Conservation (phyloP, 2,329 filamentous ascomycete species). For the Rhynchosporium agropyri region DNA sequence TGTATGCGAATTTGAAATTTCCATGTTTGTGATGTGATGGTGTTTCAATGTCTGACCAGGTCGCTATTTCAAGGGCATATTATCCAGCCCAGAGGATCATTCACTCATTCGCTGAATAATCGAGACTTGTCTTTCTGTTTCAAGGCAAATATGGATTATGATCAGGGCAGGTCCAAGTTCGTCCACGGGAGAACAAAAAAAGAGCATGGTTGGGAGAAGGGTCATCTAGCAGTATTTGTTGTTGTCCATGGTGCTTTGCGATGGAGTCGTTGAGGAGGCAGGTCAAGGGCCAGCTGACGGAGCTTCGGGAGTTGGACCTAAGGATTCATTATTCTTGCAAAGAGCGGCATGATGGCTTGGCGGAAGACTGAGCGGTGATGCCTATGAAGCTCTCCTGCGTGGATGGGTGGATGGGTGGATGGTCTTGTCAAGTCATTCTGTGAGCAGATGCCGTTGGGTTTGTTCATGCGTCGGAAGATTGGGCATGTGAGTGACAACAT, state of each 20-base stretch:
- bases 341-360: neutral
- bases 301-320: neutral
- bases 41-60: neutral
- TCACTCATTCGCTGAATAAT: neutral
- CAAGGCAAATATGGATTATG: conserved; percentile 2
- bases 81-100: neutral
- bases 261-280: neutral
- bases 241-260: conserved; percentile 3
- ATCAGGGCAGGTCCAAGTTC: neutral
- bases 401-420: neutral
- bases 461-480: conserved; percentile 3
- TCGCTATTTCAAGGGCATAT: neutral
- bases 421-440: neutral
- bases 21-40: neutral
- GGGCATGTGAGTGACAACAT: neutral
- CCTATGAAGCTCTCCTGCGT: neutral
- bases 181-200: neutral
- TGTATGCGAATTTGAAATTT: conserved; percentile 3
- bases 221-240: neutral
- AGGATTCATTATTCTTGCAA: conserved; percentile 4
- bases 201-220: neutral
- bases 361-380: conserved; percentile 5
- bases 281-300: neutral
- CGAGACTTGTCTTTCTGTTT: neutral
- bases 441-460: neutral